These are phyloP conservation scores for Dinochytrium kinnereticum DNA, from an alignment of 371 early-diverging fungal genomes.

Conservation along the genomic window DNA sequence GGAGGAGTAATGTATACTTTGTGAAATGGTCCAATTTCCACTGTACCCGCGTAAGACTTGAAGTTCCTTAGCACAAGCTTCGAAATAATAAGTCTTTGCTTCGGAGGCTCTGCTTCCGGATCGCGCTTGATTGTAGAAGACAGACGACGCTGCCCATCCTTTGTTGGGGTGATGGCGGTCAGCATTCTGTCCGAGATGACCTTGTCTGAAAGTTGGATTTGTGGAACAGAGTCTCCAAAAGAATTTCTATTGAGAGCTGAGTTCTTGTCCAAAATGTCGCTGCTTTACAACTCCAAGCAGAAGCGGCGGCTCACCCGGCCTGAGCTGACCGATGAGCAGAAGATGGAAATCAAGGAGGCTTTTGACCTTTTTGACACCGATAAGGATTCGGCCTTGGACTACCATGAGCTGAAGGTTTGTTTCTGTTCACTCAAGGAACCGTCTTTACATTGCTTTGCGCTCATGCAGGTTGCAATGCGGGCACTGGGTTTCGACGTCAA, in stretches of 20 bases:
- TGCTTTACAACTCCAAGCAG: constrained; percentile 39
- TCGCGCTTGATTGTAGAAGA: constrained; percentile 17
- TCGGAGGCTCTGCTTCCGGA: neutral
- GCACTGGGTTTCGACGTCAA: constrained; percentile 78
- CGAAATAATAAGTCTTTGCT: constrained; percentile 77
- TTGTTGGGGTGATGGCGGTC: neutral
- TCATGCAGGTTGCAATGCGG: constrained; percentile 66
- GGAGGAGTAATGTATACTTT: constrained; percentile 63
- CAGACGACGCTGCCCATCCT: constrained; percentile 6
- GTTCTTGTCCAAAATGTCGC: constrained; percentile 47
- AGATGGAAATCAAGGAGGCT: constrained; percentile 72
- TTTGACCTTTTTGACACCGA: constrained; percentile 78
- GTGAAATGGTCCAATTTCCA: constrained; percentile 97
- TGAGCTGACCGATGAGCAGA: constrained; percentile 69
- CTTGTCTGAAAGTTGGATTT: neutral
- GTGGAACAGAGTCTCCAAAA: constrained; percentile 87
- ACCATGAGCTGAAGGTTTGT: constrained; percentile 75
- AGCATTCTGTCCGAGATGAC: constrained; percentile 12
- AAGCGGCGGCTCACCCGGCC: constrained; percentile 46
- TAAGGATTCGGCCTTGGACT: constrained; percentile 72
- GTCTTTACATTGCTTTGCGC: neutral
- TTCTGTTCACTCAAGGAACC: neutral
- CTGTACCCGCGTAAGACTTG: constrained; percentile 94
- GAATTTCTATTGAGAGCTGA: constrained; percentile 66
- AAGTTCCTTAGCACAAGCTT: constrained; percentile 94